Conservation (phyloP, 345 rosid genomes). For the Cardamine chenopodiifolia region DNA sequence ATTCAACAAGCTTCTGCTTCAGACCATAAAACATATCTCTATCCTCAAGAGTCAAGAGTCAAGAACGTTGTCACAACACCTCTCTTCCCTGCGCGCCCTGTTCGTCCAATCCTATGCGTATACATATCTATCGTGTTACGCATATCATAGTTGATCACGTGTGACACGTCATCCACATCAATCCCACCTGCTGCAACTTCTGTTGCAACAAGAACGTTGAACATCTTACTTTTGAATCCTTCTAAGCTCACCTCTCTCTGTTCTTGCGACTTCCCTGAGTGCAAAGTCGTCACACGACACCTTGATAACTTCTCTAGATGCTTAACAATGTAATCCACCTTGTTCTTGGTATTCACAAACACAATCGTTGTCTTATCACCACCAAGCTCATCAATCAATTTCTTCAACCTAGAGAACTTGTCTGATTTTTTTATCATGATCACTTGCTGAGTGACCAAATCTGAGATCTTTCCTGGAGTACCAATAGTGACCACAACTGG, state of each 20-base stretch:
- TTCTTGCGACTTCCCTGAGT: constrained; percentile 86
- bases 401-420: constrained; percentile 57
- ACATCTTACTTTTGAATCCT: constrained; percentile 68
- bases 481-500: constrained; percentile 88
- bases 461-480: constrained; percentile 59
- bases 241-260: constrained; percentile 73
- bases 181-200: constrained; percentile 76
- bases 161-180: constrained; percentile 73
- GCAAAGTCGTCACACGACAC: constrained; percentile 78
- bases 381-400: constrained; percentile 70
- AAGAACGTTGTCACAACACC: constrained; percentile 84
- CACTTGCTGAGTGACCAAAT: constrained; percentile 65
- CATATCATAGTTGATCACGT: constrained; percentile 87
- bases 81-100: constrained; percentile 82
- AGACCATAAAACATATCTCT: constrained; percentile 75
- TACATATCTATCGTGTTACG: constrained; percentile 70
- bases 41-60: constrained; percentile 57
- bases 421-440: constrained; percentile 76
- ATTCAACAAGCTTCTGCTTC: constrained; percentile 79
- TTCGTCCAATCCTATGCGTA: constrained; percentile 83
- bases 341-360: constrained; percentile 77
- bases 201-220: constrained; percentile 76
- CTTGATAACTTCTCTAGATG: constrained; percentile 61
- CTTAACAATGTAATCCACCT: constrained; percentile 68
- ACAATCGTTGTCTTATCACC: constrained; percentile 67